Evolutionary conservation across 768 basidiomycete species (phyloP), one percentile per base, ranked within the genome.

Genomic region (Russula olivacea): DNA sequence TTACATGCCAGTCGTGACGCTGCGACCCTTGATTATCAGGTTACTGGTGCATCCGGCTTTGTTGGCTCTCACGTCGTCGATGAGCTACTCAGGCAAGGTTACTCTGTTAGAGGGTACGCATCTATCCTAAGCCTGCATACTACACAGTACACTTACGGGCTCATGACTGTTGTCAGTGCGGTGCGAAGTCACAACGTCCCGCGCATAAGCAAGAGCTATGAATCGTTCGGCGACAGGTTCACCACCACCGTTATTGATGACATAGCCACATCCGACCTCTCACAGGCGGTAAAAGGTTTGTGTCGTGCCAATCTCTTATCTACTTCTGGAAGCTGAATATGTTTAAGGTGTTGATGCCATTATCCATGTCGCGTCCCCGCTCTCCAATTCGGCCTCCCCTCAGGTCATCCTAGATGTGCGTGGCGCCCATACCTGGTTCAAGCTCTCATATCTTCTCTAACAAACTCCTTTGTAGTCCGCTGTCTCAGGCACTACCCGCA

Each of bases 1-100:
- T 4, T 41, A 12, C 3, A 6, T 12, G 36, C 36, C 36, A 12
- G 2, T 36, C 9, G 12, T 36, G 12, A 36, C 12, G 9, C 36
- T 14, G 14, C 12, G 4, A 36, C 2, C 34, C 0, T 36, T 14
- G 3, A 36, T 12, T 3, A 34, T 43, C 28, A 79, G 77, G 76
- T 80, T 17, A 80, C 79, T 28, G 79, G 80, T 30, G 76, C 75
- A n/a, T 77, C 79, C 25, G 78, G 79, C 23, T 80, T 70, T 50
- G 28, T 69, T 32, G 71, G 71, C 11, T 60, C 68, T 1, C 67
- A 70, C 43, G 64, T 73, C n/a, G 61, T 69, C 19, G 38, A 62
- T 30, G 71, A 78, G 49, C 73, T 82, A 5, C 68, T 82, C 21
- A 68, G 77, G n/a, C 70, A 71, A 21, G 83, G 83, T 1, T 81